Evolutionary conservation across 2,329 filamentous ascomycete genomes (phyloP).

Genomic region (Aspergillus ruber): DNA sequence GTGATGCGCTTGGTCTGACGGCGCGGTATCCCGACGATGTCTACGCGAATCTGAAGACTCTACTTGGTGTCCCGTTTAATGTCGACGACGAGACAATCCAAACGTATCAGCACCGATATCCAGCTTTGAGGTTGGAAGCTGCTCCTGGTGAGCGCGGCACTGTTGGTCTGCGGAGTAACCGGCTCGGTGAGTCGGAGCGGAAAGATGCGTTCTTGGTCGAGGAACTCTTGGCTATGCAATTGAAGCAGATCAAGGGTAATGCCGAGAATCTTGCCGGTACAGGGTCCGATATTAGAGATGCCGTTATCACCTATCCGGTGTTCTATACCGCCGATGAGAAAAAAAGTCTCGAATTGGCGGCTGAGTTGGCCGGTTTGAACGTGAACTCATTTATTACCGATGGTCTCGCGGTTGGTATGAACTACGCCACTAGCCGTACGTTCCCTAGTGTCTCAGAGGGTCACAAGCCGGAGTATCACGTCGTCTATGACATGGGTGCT

Average conservation of each 20-base stretch:
- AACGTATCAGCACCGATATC: constrained; percentile 69
- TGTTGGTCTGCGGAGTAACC: constrained; percentile 72
- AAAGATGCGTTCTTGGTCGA: constrained; percentile 66
- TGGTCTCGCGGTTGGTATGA: constrained; percentile 83
- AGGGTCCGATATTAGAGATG: constrained; percentile 66
- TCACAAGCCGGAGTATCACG: constrained; percentile 79
- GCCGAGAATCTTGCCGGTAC: constrained; percentile 77
- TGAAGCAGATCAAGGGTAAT: constrained; percentile 85
- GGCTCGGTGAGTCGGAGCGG: constrained; percentile 59
- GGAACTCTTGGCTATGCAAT: constrained; percentile 91
- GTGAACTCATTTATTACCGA: constrained; percentile 82
- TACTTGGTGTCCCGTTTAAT: constrained; percentile 66
- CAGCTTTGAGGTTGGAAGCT: constrained; percentile 63
- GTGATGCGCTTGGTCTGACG: constrained; percentile 80
- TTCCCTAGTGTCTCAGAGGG: constrained; percentile 81
- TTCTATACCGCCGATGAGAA: constrained; percentile 91
- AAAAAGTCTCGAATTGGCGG: constrained; percentile 75
- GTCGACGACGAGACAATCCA: constrained; percentile 48
- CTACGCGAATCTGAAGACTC: constrained; percentile 85
- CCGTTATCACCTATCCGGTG: constrained; percentile 80
- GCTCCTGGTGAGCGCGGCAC: constrained; percentile 53
- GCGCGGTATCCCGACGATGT: constrained; percentile 87
- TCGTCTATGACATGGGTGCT: constrained; percentile 97
- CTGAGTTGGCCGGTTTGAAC: constrained; percentile 79
- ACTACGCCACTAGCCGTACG: constrained; percentile 86